A percentile compares a stretch with the other conserved stretches of the same genome.
phyloP scores from a whole-genome alignment of 2,329 filamentous ascomycete genomes.

The Ophiosphaerella korrae region DNA sequence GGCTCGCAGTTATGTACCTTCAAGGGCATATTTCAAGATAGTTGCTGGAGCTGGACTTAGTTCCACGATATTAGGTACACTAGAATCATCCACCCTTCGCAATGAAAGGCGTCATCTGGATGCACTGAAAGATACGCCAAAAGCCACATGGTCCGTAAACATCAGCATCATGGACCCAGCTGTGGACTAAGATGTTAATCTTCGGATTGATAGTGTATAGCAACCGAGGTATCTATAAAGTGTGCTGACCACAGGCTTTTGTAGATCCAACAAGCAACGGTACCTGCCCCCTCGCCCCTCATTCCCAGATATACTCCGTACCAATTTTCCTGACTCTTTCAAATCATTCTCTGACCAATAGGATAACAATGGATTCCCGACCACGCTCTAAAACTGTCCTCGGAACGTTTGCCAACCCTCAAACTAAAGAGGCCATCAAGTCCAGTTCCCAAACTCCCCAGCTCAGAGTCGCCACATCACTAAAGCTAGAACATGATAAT shows the following conservation, averaged over 20 bases:
- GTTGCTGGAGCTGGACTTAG: too few species aligned
- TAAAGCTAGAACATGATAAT: slow-evolving; percentile 23
- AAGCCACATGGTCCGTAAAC: slow-evolving; percentile 7
- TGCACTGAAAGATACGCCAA: slow-evolving; percentile 22
- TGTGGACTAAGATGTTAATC: neutral
- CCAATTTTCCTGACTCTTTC: neutral
- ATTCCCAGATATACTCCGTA: neutral
- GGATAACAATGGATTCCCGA: slow-evolving; percentile 9
- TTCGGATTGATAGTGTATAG: slow-evolving; percentile 14
- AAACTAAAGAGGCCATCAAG: slow-evolving; percentile 27
- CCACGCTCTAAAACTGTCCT: slow-evolving; percentile 38
- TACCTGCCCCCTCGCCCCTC: neutral
- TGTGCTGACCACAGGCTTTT: neutral
- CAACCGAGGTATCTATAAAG: slow-evolving; percentile 4
- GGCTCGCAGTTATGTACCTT: too few species aligned
- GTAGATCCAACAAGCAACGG: neutral
- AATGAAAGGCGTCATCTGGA: slow-evolving; percentile 31
- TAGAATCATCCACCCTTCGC: neutral
- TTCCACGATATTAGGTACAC: too few species aligned
- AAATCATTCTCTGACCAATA: too few species aligned
- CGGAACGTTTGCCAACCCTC: slow-evolving; percentile 38
- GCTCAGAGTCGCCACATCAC: slow-evolving; percentile 33
- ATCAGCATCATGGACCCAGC: slow-evolving; percentile 6
- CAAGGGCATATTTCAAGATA: too few species aligned
- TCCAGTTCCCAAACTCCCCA: slow-evolving; percentile 16